phyloP scores from a whole-genome alignment of 164 flowering plant species.

The Aristolochia fimbriata region DNA sequence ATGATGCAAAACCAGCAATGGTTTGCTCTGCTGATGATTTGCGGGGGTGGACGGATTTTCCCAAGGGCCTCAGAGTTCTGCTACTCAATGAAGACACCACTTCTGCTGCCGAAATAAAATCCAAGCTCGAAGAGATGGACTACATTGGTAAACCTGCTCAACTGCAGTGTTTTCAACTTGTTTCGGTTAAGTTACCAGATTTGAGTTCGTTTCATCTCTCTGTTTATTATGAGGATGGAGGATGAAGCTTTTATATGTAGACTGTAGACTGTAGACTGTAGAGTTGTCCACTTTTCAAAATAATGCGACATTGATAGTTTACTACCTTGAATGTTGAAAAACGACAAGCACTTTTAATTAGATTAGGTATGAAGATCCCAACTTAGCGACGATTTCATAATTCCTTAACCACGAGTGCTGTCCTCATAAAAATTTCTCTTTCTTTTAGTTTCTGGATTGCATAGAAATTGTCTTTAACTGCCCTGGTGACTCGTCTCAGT shows the following conservation, averaged over 20 bases:
- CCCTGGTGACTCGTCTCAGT: constrained; percentile 36
- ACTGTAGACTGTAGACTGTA: too few relatives aligned
- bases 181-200: not conserved
- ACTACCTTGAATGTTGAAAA: too few relatives aligned
- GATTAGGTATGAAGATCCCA: not conserved
- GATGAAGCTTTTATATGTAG: too few relatives aligned
- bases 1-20: constrained; percentile 73
- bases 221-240: not conserved
- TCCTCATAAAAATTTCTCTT: too few relatives aligned
- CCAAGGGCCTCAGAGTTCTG: constrained; percentile 79
- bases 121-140: constrained; percentile 79
- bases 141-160: constrained; percentile 44
- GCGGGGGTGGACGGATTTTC: constrained; percentile 72
- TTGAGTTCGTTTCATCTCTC: not conserved
- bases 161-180: not conserved
- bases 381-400: too few relatives aligned
- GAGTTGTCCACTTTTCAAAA: too few relatives aligned
- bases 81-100: constrained; percentile 50
- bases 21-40: constrained; percentile 73
- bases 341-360: too few relatives aligned
- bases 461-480: not conserved
- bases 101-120: constrained; percentile 52
- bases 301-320: too few relatives aligned
- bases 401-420: not conserved
- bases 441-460: too few relatives aligned